A percentile compares a stretch with the other conserved stretches of the same genome.
These are phyloP conservation scores for Combretum micranthum DNA, from an alignment of 345 rosid species.

Conservation along the genomic window DNA sequence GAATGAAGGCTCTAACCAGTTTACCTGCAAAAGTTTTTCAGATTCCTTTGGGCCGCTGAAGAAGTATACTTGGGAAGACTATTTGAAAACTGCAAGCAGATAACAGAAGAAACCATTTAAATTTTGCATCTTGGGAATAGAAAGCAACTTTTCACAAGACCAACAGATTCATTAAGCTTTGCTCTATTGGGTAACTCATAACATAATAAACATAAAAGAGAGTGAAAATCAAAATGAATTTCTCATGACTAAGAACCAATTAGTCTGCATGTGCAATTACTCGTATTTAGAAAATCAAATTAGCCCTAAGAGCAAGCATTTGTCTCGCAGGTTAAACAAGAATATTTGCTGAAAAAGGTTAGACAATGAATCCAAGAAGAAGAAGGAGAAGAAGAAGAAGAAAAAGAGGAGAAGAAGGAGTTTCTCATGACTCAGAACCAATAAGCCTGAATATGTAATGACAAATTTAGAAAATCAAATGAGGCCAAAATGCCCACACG, in stretches of 20 bases:
- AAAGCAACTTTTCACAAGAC: not conserved
- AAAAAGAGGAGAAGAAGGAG: not conserved
- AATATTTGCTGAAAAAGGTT: not conserved
- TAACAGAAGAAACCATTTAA: conserved; percentile 12
- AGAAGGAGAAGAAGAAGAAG: not conserved
- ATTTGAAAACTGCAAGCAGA: conserved; percentile 47
- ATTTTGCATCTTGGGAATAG: not conserved
- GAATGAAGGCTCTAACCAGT: not conserved
- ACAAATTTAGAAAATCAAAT: too few relatives aligned
- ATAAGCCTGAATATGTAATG: not conserved
- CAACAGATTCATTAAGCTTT: too few relatives aligned
- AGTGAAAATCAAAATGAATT: not conserved
- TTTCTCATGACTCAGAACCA: not conserved
- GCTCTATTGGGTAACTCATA: not conserved
- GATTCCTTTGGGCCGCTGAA: conserved; percentile 73
- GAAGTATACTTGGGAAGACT: conserved; percentile 87
- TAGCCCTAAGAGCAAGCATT: too few relatives aligned
- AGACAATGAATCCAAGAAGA: not conserved
- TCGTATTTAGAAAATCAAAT: too few relatives aligned
- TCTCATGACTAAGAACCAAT: conserved; percentile 1
- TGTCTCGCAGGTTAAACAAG: too few relatives aligned
- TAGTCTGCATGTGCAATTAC: not conserved
- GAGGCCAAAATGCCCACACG: too few relatives aligned
- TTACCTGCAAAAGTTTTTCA: conserved; percentile 64
- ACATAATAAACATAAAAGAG: not conserved